phyloP scores from a whole-genome alignment of 306 rosid species.

The Quercus dentata region DNA sequence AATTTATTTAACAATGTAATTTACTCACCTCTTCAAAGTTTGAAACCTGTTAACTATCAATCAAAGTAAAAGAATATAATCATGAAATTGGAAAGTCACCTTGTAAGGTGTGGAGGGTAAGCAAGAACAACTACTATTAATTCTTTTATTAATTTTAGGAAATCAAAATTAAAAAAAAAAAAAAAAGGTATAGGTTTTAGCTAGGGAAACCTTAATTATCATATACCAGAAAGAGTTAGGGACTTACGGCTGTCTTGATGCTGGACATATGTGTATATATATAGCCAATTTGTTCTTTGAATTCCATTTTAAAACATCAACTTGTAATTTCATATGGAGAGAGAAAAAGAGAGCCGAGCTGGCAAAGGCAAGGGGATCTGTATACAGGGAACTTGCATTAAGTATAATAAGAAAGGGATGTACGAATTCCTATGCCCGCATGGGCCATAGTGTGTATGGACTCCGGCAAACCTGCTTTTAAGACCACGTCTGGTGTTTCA shows the following conservation, averaged over 20 bases:
- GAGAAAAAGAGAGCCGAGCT: neutral
- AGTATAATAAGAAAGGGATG: neutral
- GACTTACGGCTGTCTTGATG: neutral
- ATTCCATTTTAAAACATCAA: neutral
- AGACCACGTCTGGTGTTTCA: too few relatives aligned
- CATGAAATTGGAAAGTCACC: neutral
- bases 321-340: neutral
- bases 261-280: neutral
- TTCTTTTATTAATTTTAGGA: too few relatives aligned
- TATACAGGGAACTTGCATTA: neutral
- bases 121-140: neutral
- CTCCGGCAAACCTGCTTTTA: too few relatives aligned
- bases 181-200: too few relatives aligned
- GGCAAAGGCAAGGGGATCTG: neutral
- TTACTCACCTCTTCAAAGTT: too few relatives aligned
- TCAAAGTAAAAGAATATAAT: too few relatives aligned
- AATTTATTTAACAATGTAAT: too few relatives aligned
- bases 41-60: too few relatives aligned
- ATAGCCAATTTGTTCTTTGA: neutral
- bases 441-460: too few relatives aligned
- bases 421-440: neutral
- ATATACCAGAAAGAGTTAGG: neutral
- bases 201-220: too few relatives aligned
- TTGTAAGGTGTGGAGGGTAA: neutral
- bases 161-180: too few relatives aligned